Evolutionary conservation across 2,329 filamentous ascomycete species (phyloP).

Genomic region (Colletotrichum horii): DNA sequence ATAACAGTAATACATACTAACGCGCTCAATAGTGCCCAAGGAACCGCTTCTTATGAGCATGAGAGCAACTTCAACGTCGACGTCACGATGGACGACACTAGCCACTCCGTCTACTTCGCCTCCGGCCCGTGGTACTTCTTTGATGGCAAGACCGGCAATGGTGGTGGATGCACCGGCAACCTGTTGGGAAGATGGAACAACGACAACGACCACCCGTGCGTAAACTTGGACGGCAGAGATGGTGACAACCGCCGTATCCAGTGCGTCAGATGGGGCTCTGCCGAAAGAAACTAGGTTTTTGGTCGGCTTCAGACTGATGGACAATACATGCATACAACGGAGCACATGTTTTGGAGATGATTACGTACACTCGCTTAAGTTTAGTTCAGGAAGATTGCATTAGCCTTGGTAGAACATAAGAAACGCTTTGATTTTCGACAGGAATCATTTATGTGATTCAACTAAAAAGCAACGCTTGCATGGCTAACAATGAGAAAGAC

Average conservation of each 20-base stretch:
- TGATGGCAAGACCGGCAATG: neutral
- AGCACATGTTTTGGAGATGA: neutral
- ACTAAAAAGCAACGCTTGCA: neutral
- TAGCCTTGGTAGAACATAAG: neutral
- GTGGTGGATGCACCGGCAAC: neutral
- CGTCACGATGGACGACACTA: slow-evolving; percentile 4
- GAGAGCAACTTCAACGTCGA: slow-evolving; percentile 8
- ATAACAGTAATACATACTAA: neutral
- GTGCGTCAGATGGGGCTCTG: neutral
- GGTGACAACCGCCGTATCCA: neutral
- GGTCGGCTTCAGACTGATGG: neutral
- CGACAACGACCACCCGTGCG: neutral
- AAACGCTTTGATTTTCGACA: neutral
- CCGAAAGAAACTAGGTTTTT: neutral
- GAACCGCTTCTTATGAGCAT: neutral
- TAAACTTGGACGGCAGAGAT: neutral
- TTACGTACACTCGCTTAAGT: neutral
- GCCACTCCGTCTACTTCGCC: slow-evolving; percentile 8
- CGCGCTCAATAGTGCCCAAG: neutral
- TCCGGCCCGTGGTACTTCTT: slow-evolving; percentile 3
- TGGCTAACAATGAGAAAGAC: neutral
- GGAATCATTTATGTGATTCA: neutral
- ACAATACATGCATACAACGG: neutral
- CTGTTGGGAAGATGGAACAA: neutral
- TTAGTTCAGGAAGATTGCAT: neutral